These are phyloP conservation scores for Ceratobasidium sp. DNA, from an alignment of 1,284 basidiomycete genomes.

Conservation along the genomic window DNA sequence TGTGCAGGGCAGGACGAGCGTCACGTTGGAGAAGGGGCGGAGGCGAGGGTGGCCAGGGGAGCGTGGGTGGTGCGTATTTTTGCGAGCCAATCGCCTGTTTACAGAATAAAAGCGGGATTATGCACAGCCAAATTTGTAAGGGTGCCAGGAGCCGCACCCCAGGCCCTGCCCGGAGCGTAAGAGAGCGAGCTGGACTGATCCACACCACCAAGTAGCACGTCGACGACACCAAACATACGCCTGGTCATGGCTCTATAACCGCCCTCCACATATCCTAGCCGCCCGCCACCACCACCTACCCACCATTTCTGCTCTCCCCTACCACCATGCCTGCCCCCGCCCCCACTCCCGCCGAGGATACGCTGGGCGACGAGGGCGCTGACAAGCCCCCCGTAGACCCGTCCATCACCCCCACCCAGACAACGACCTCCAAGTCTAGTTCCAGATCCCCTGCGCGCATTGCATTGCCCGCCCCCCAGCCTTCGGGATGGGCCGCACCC, in stretches of 20 bases:
- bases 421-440: not conserved
- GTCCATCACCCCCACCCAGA: slow-evolving; percentile 17
- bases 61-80: slow-evolving; percentile 16
- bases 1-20: not conserved
- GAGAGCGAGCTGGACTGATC: too few relatives aligned
- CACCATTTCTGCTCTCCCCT: too few relatives aligned
- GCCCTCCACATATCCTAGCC: slow-evolving; percentile 32
- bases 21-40: not conserved
- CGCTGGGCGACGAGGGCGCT: not conserved
- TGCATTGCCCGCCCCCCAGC: slow-evolving; percentile 40
- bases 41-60: not conserved
- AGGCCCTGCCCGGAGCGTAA: slow-evolving; percentile 1
- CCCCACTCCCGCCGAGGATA: slow-evolving; percentile 17
- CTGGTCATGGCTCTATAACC: slow-evolving; percentile 8
- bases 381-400: slow-evolving; percentile 15
- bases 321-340: too few relatives aligned
- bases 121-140: too few relatives aligned
- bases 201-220: too few relatives aligned
- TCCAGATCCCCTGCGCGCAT: slow-evolving; percentile 10
- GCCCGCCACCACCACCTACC: too few relatives aligned
- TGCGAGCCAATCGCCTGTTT: slow-evolving; percentile 19
- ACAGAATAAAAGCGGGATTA: slow-evolving; percentile 5
- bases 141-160: slow-evolving; percentile 1
- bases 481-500: slow-evolving; percentile 36
- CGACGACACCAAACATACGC: too few relatives aligned